Base-by-base conservation (phyloP, 805 yeast species). In the Debaryomyces prosopidis region DNA sequence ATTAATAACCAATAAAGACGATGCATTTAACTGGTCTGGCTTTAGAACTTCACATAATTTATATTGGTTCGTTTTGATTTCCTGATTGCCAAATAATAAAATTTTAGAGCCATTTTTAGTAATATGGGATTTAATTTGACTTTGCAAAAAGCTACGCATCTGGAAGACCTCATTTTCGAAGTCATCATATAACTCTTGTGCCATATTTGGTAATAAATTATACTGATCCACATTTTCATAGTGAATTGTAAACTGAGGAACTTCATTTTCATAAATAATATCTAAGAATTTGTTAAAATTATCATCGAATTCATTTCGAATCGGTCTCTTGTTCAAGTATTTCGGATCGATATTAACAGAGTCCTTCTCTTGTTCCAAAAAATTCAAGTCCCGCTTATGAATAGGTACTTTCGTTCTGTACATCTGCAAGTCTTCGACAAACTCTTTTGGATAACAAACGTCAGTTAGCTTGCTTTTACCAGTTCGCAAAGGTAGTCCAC, bases 331-430 rank as follows among this genome's bases (percentile, higher is more conserved):
- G 33, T 42, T 42, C 19, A 40, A 18, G 9, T 48, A 30, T 33
- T 43, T 46, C 20, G 66, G 62, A 43, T 61, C 56, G 10, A 61
- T 45, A 38, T 51, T 54, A 14, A 44, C 48, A 2, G 56, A 49
- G 17, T 46, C 37, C 40, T 53, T 55, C 34, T 55, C 56, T 15
- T 42, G 51, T 38, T 61, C 67, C 16, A 60, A 45, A 44, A 69
- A 64, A 48, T 70, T 70, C 39, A 66, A 63, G 48, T 72, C 75
- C 41, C 63, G 54, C 50, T 72, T 72, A 41, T 65, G 59, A 15
- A 68, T 48, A 3, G 60, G 62, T 34, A 69, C 58, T 36, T 52
- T 59, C 26, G 60, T 56, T 28, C 58, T 45, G 42, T 54, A 61
- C 57, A 63, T 63, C 43, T 56, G 60, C 30, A 70, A 49, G 47